Evolutionary conservation across 371 early-diverging fungal species (phyloP), one percentile per base, ranked within the genome.

Genomic region (Funneliformis caledonium): DNA sequence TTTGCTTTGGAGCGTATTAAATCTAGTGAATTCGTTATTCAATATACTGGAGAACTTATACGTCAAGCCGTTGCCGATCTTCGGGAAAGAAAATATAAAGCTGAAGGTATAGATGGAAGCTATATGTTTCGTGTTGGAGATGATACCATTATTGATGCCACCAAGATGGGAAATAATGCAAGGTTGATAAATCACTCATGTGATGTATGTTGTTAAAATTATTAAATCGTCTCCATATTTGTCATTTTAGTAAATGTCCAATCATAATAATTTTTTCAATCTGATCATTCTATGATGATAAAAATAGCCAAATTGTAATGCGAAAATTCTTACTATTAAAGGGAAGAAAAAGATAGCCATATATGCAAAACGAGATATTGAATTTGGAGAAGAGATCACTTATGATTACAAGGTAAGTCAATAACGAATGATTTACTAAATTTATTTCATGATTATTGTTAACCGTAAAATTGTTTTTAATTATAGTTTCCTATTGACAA

Each of bases 171-270:
- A 68, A 99, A 98, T 85, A 91, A 97, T 80, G 99, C 99, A 45
- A 90, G 99, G 50, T 99, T 98, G 80, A 96, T 99, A 83, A 99
- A 99, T 85, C 99, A 99, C 88, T 96, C 95, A 83, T 99, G 99
- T 86, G 90, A 94, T 76, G 95, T 95, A 90, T 87, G 90, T 83
- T 16, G 47, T 22, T 26, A 33, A 26, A 16, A 16, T 16, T 19
- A 65, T 7, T 42, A 37, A 19, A 65, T 26, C 50, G 47, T 62
- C 4, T 48, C 42, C 43, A 9, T 80, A 3, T 80, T 81, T 33
- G 59, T 76, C n/a, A 60, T 9, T 9, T 26, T 33, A 26, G 19
- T 33, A 42, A 6, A 31, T 9, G 56, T 43, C 2, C 45, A 43
- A 67, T 37, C 37, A 37, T 37, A 37, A 47, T 60, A 37, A 48